Evolutionary conservation across 1,284 basidiomycete genomes (phyloP).

Genomic region (Trichosporon sp.): DNA sequence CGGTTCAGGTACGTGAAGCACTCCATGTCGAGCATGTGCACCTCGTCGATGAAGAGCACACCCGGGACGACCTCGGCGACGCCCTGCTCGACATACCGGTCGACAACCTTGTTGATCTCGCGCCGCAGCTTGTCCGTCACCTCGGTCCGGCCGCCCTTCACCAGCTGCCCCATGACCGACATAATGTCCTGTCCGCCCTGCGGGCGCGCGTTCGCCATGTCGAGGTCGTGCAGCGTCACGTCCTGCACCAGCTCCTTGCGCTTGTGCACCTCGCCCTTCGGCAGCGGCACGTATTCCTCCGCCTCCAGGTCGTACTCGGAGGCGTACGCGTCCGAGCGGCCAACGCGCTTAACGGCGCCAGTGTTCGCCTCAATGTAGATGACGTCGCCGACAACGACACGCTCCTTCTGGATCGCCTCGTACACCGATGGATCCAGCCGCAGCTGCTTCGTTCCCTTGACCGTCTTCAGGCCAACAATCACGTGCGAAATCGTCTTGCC

Average conservation of each 20-base stretch:
- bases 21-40: conserved; percentile 99
- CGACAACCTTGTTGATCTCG: conserved; percentile 98
- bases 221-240: conserved; percentile 91
- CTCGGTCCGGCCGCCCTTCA: conserved; percentile 90
- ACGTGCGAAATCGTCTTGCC: conserved; percentile 98
- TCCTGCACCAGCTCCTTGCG: conserved; percentile 96
- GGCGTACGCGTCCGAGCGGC: conserved; percentile 94
- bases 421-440: conserved; percentile 93
- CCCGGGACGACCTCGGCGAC: conserved; percentile 97
- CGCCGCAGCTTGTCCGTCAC: conserved; percentile 92
- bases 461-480: conserved; percentile 92
- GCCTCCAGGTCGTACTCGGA: conserved; percentile 98
- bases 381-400: conserved; percentile 93
- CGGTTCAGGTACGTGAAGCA: conserved; percentile 98
- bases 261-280: conserved; percentile 98
- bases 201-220: conserved; percentile 93
- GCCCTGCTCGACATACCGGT: conserved; percentile 95
- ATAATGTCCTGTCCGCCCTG: conserved; percentile 92
- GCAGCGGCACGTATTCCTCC: conserved; percentile 94
- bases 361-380: conserved; percentile 94
- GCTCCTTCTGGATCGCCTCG: conserved; percentile 95
- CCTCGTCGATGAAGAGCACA: conserved; percentile 98
- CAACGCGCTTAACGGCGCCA: conserved; percentile 96
- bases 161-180: conserved; percentile 96
- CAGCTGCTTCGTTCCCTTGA: conserved; percentile 96